phyloP scores from a whole-genome alignment of 176 grass and related monocot genomes.

The Puya raimondii region DNA sequence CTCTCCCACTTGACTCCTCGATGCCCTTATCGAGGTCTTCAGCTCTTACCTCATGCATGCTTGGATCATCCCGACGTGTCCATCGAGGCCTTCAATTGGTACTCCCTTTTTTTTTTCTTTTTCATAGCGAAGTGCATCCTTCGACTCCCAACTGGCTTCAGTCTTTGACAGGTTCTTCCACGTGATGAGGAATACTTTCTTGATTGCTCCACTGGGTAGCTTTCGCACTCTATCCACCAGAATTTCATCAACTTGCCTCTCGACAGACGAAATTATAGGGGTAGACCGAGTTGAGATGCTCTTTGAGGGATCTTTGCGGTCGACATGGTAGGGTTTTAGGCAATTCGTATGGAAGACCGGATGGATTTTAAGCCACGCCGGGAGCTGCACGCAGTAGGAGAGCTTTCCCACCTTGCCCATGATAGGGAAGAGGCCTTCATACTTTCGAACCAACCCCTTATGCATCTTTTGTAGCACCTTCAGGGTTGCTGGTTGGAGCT shows the following conservation, averaged over 20 bases:
- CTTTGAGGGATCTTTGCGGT: background rate
- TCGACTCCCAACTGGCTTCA: background rate
- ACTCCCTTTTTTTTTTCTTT: background rate
- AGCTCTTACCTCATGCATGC: background rate
- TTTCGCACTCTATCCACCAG: too few species aligned
- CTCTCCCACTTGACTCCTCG: background rate
- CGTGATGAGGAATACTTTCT: too few species aligned
- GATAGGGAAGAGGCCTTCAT: too few species aligned
- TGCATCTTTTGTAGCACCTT: too few species aligned
- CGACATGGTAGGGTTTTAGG: background rate
- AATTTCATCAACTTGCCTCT: too few species aligned
- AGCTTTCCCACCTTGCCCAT: too few species aligned
- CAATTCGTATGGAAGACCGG: background rate
- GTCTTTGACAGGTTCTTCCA: background rate
- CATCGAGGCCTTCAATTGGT: background rate
- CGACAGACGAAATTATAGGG: too few species aligned
- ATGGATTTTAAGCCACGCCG: background rate
- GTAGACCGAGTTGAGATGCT: too few species aligned
- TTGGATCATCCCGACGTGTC: background rate
- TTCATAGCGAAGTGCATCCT: background rate
- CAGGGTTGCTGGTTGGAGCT: too few species aligned
- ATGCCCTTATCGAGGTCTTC: background rate
- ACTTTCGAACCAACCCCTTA: too few species aligned
- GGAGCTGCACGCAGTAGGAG: too few species aligned
- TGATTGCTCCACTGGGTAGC: too few species aligned